phyloP scores from a whole-genome alignment of 164 flowering plant genomes.

The Santalum album region DNA sequence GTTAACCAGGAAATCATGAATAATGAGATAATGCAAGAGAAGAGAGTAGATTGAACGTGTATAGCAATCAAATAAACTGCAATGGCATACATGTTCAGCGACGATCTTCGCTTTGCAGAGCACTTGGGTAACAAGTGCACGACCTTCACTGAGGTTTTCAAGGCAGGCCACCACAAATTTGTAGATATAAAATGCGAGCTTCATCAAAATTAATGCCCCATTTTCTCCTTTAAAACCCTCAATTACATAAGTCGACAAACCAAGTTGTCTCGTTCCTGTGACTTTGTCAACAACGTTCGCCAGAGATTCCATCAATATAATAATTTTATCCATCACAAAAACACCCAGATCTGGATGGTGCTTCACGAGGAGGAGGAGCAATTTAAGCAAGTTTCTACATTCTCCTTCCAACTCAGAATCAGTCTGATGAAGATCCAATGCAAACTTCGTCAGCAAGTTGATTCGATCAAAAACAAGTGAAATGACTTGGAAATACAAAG shows the following conservation, averaged over 20 bases:
- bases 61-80: constrained; percentile 23
- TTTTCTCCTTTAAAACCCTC: constrained; percentile 12
- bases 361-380: constrained; percentile 29
- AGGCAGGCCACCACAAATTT: constrained; percentile 33
- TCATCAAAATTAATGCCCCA: constrained; percentile 10
- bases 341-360: constrained; percentile 27
- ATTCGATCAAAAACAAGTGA: constrained; percentile 33
- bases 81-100: constrained; percentile 17
- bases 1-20: constrained; percentile 13
- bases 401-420: constrained; percentile 23
- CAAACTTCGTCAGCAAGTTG: constrained; percentile 17
- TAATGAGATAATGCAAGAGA: constrained; percentile 23
- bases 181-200: constrained; percentile 28
- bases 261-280: constrained; percentile 4
- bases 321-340: constrained; percentile 36
- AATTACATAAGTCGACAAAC: constrained; percentile 8
- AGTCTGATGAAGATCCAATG: constrained; percentile 8
- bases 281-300: constrained; percentile 10
- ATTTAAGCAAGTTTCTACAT: constrained; percentile 27
- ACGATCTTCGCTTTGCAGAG: constrained; percentile 29
- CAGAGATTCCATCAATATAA: constrained; percentile 20
- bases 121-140: constrained; percentile 22
- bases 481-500: constrained; percentile 21
- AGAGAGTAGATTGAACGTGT: constrained; percentile 26
- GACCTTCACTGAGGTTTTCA: constrained; percentile 30